Base-by-base conservation (phyloP, 305 asterid genomes). In the Fraxinus floribunda region DNA sequence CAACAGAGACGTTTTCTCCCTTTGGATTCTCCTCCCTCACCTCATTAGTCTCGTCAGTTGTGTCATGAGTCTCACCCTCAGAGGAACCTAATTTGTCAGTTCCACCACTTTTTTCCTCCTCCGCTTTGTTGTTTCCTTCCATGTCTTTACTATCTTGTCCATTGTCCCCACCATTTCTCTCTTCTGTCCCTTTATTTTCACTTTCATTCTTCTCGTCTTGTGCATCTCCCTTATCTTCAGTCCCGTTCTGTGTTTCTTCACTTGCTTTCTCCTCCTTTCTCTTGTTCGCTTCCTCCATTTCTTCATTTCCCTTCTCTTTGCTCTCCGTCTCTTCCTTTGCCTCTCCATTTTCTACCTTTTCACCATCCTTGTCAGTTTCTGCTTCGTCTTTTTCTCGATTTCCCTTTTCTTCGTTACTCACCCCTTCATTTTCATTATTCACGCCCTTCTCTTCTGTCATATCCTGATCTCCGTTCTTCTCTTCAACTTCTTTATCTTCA, bases 241-340 rank as follows among this genome's bases (percentile, higher is more conserved):
- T 68, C 22, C 71, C 85, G 39, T 66, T 84, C 30, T 85, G 80
- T 76, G 70, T 85, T 75, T 81, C 80, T 57, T 74, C 75, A 15
- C 18, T 36, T 16, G 78, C 22, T 20, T 76, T 86, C 79, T 35
- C 60, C 18, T 46, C 86, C 80, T 9, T 81, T 57, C 32, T 83
- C 79, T 78, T 81, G 9, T 80, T 78, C 70, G 77, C 5, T 46
- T 46, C 89, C 75, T 76, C 75, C 5, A 62, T 66, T 83, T 85
- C 94, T 18, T 78, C 87, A 39, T 35, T 75, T 81, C 77, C 88
- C 20, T 80, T 84, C 87, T 78, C 87, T 16, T 82, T 82, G 81
- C 79, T 85, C 78, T 81, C 87, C 8, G 81, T 85, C 36, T 81
- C 85, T 34, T 77, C 87, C 2, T 80, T 71, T 29, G 26, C 84